These are phyloP conservation scores for Trichopus zeylanicus DNA, from an alignment of 116 monocot genomes.

Conservation along the genomic window DNA sequence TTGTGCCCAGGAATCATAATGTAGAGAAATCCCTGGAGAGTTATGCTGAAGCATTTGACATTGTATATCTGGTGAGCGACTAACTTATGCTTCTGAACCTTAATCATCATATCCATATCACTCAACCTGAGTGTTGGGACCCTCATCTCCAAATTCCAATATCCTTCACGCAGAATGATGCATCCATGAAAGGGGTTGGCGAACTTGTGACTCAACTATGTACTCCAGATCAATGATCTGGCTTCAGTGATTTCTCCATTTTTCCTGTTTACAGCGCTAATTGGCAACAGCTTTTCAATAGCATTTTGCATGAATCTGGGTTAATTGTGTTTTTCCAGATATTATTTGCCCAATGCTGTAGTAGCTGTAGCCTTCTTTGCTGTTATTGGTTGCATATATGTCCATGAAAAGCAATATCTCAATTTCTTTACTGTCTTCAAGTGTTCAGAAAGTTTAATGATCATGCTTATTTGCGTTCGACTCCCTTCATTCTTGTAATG, in stretches of 20 bases:
- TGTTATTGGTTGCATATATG: too few species aligned
- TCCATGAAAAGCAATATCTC: too few species aligned
- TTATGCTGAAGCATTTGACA: constrained; percentile 54
- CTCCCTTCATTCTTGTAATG: too few species aligned
- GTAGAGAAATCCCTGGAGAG: constrained; percentile 40
- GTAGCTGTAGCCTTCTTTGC: too few species aligned
- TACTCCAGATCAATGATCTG: neutral
- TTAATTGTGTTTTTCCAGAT: too few species aligned
- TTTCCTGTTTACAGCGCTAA: too few species aligned
- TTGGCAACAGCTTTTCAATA: too few species aligned
- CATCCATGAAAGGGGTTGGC: constrained; percentile 50
- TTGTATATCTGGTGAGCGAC: constrained; percentile 48
- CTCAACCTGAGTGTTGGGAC: neutral
- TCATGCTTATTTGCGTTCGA: too few species aligned
- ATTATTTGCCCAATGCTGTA: too few species aligned
- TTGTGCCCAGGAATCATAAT: constrained; percentile 47
- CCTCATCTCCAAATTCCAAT: neutral
- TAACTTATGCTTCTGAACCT: neutral
- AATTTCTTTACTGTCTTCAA: too few species aligned
- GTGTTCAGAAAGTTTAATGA: too few species aligned
- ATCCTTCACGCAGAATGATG: constrained; percentile 37
- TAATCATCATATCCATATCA: neutral
- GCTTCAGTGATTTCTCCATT: neutral
- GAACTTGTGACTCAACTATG: constrained; percentile 54
- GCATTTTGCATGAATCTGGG: too few species aligned